A percentile compares a stretch with the other conserved stretches of the same genome.
Evolutionary conservation across 2,329 filamentous ascomycete genomes (phyloP).

Genomic region (Sporothrix luriei): DNA sequence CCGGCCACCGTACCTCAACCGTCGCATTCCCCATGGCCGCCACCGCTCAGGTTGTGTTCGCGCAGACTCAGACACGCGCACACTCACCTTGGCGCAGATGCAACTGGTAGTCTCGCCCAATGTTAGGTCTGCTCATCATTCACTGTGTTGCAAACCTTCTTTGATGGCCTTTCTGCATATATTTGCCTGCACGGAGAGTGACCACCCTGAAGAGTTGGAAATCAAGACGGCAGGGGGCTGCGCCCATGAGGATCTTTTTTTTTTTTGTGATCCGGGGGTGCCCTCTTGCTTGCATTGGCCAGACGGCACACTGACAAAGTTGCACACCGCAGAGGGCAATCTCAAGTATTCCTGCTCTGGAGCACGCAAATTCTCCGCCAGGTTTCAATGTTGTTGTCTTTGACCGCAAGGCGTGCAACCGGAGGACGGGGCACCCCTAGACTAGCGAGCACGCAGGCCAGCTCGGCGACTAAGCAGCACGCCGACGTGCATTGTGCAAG

Average conservation of each 20-base stretch:
- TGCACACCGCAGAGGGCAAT: constrained; percentile 32
- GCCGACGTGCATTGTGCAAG: not conserved
- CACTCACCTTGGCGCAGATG: constrained; percentile 4
- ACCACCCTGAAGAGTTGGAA: not conserved
- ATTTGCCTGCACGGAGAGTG: not conserved
- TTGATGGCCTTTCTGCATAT: not conserved
- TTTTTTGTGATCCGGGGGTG: constrained; percentile 33
- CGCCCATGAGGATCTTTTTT: constrained; percentile 23
- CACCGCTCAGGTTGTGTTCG: not conserved
- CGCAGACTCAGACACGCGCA: constrained; percentile 14
- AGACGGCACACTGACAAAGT: constrained; percentile 34
- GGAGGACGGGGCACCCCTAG: constrained; percentile 10
- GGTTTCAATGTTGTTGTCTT: constrained; percentile 35
- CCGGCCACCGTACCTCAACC: not conserved
- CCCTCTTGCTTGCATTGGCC: constrained; percentile 31
- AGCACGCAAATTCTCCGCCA: constrained; percentile 38
- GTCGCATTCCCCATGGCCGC: not conserved
- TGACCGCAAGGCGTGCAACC: constrained; percentile 34
- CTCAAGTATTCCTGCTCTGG: constrained; percentile 35
- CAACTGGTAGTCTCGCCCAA: constrained; percentile 2
- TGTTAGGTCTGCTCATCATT: not conserved
- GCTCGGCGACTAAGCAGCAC: not conserved
- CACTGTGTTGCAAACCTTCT: not conserved
- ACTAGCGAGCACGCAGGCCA: constrained; percentile 29
- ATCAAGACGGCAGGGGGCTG: not conserved